Evolutionary conservation across 495 filamentous ascomycete genomes (phyloP).

Genomic region (Filosporella fistucella): DNA sequence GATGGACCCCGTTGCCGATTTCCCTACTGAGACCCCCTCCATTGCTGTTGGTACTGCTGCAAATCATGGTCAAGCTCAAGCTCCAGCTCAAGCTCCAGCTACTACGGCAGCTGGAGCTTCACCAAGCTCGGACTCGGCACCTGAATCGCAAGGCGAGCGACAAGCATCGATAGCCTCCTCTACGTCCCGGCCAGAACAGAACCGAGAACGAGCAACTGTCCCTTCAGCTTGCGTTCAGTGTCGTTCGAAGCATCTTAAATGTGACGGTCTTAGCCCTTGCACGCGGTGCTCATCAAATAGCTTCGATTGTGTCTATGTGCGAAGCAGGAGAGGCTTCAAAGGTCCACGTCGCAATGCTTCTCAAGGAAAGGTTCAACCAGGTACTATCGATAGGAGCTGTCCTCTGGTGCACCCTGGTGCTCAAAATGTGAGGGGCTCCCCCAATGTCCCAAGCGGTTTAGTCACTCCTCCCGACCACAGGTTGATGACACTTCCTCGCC

Average conservation of each 20-base stretch:
- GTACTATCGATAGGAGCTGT: slow-evolving; percentile 9
- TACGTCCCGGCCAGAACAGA: slow-evolving; percentile 1
- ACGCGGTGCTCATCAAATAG: slow-evolving; percentile 19
- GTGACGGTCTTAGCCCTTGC: slow-evolving; percentile 23
- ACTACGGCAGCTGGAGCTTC: neutral
- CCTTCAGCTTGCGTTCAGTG: slow-evolving; percentile 23
- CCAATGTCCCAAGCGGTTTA: slow-evolving; percentile 15
- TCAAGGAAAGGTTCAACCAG: slow-evolving; percentile 9
- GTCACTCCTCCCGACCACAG: slow-evolving; percentile 19
- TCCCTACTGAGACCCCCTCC: neutral
- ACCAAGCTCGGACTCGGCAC: slow-evolving; percentile 10
- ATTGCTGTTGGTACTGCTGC: no score
- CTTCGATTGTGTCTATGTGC: slow-evolving; percentile 23
- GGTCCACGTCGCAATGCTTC: slow-evolving; percentile 19
- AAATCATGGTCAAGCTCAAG: no score
- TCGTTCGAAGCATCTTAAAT: slow-evolving; percentile 24
- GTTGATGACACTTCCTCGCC: slow-evolving; percentile 14
- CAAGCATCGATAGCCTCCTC: slow-evolving; percentile 6
- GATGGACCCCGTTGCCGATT: neutral
- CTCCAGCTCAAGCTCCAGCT: neutral
- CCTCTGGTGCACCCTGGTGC: slow-evolving; percentile 16
- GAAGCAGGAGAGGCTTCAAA: slow-evolving; percentile 23
- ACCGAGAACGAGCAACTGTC: slow-evolving; percentile 19
- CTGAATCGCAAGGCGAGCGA: slow-evolving; percentile 8
- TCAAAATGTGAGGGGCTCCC: neutral